Conservation (phyloP, 257 asterid species). For the Datura wrightii region DNA sequence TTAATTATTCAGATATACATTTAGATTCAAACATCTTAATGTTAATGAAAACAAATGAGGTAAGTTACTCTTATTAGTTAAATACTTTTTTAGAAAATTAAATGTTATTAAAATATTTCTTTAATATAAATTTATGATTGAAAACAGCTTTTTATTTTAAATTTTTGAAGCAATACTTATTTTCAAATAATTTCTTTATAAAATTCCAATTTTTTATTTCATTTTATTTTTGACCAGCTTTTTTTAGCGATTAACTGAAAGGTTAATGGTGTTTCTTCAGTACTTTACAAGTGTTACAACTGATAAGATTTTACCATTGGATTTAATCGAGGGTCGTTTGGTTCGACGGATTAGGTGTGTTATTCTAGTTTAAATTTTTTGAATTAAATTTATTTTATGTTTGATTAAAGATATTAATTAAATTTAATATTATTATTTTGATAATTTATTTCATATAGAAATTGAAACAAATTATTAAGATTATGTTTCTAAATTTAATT, state of each 20-base stretch:
- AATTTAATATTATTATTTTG: neutral
- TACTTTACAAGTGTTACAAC: neutral
- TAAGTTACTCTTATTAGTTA: no score
- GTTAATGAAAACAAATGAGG: no score
- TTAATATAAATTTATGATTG: no score
- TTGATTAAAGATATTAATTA: neutral
- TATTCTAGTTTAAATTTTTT: neutral
- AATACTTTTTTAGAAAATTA: no score
- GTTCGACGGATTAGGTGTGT: neutral
- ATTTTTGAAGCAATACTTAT: no score
- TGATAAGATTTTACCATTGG: neutral
- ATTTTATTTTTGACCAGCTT: neutral
- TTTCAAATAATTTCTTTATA: no score
- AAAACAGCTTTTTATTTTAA: no score
- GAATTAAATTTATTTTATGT: neutral
- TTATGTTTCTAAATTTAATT: no score
- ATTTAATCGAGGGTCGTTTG: neutral
- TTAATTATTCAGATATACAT: no score
- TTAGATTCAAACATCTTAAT: no score
- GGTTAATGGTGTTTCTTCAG: no score
- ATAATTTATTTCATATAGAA: neutral
- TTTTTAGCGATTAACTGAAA: neutral
- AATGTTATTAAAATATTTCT: no score
- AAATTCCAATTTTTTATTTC: neutral
- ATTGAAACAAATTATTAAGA: neutral